Evolutionary conservation across 2,329 filamentous ascomycete species (phyloP).

Genomic region (Dothistroma pini): DNA sequence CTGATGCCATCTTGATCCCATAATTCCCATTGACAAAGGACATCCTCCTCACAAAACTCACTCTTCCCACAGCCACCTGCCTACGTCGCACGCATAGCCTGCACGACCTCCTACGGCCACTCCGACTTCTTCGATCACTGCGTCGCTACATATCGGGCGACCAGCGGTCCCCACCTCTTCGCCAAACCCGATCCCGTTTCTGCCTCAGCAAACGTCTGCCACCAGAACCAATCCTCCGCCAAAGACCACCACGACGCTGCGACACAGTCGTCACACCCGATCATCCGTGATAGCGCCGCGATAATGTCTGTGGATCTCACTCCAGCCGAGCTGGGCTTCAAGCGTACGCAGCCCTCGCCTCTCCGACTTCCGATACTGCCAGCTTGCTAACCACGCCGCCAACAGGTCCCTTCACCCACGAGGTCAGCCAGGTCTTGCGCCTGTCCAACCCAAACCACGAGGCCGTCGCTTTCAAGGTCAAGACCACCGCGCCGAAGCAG

Average conservation of each 20-base stretch:
- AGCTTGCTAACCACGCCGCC: slow-evolving; percentile 16
- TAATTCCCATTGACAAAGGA: neutral
- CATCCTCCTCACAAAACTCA: neutral
- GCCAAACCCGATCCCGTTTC: slow-evolving; percentile 1
- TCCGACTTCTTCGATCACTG: slow-evolving; percentile 2
- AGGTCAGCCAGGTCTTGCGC: slow-evolving; percentile 60
- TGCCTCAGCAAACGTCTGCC: neutral
- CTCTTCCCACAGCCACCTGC: neutral
- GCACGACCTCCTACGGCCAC: neutral
- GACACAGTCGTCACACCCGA: neutral
- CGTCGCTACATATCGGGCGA: neutral
- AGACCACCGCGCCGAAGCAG: slow-evolving; percentile 99
- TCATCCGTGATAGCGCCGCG: slow-evolving; percentile 17
- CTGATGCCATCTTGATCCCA: neutral
- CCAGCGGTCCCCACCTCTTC: neutral
- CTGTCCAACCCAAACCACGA: slow-evolving; percentile 56
- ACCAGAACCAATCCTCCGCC: neutral
- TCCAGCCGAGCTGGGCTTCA: slow-evolving; percentile 87
- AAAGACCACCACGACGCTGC: neutral
- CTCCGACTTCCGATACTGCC: slow-evolving; percentile 3
- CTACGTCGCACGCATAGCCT: neutral
- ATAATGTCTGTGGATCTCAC: slow-evolving; percentile 94
- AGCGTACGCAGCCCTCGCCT: slow-evolving; percentile 60
- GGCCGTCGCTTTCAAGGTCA: slow-evolving; percentile 72
- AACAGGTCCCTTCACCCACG: slow-evolving; percentile 59